phyloP scores from a whole-genome alignment of 2,329 filamentous ascomycete species.

The Eurotiales sp. region DNA sequence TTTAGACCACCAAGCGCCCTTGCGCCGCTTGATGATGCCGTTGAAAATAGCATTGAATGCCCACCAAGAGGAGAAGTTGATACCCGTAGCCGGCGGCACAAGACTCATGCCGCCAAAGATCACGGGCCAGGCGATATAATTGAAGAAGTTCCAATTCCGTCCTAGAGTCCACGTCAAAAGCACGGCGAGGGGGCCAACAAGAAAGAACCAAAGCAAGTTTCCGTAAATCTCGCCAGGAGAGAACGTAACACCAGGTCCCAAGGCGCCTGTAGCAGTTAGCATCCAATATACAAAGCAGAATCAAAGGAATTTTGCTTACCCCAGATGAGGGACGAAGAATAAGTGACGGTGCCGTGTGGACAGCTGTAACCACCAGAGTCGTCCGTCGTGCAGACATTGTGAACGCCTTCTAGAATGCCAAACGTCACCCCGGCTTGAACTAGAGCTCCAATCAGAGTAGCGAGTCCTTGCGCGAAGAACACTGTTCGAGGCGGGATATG shows the following conservation, averaged over 20 bases:
- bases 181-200: constrained; percentile 61
- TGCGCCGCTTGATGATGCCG: constrained; percentile 39
- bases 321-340: constrained; percentile 68
- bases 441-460: constrained; percentile 47
- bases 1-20: constrained; percentile 48
- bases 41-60: constrained; percentile 47
- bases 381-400: constrained; percentile 51
- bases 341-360: constrained; percentile 57
- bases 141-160: constrained; percentile 56
- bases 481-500: constrained; percentile 47
- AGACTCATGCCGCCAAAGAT: constrained; percentile 63
- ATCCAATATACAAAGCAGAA: not conserved
- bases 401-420: constrained; percentile 47
- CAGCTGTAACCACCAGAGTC: constrained; percentile 58
- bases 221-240: constrained; percentile 60
- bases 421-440: constrained; percentile 50
- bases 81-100: constrained; percentile 65
- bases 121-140: constrained; percentile 65
- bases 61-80: constrained; percentile 68
- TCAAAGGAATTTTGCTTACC: constrained; percentile 36
- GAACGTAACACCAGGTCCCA: constrained; percentile 67
- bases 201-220: constrained; percentile 66
- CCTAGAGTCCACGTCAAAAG: constrained; percentile 58
- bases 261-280: constrained; percentile 41
- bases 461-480: constrained; percentile 50